phyloP scores from a whole-genome alignment of 2,329 filamentous ascomycete species.

The Curvularia eragrostidis region DNA sequence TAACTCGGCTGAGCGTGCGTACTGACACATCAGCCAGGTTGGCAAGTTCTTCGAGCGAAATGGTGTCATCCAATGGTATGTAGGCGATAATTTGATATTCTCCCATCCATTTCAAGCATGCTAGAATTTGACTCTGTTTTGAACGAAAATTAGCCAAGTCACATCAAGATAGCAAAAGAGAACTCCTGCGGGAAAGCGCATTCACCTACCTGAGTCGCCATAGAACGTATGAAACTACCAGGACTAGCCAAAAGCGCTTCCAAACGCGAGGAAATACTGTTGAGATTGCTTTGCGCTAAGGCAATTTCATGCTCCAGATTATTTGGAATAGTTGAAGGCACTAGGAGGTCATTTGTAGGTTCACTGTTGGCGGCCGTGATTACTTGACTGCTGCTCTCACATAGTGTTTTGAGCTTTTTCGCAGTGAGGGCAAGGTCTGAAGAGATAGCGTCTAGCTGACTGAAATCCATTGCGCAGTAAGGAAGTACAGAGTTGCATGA shows the following conservation, averaged over 20 bases:
- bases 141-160: not conserved
- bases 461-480: conserved; percentile 3
- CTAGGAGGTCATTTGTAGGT: not conserved
- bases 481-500: not conserved
- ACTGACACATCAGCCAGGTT: conserved; percentile 52
- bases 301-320: conserved; percentile 5
- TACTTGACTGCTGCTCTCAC: not conserved
- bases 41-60: conserved; percentile 52
- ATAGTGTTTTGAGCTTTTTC: conserved; percentile 4
- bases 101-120: conserved; percentile 54
- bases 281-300: conserved; percentile 4
- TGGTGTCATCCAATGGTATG: conserved; percentile 51
- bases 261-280: conserved; percentile 5
- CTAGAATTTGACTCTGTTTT: conserved; percentile 40
- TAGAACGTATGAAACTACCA: conserved; percentile 7
- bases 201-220: conserved; percentile 8
- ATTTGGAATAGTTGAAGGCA: not conserved
- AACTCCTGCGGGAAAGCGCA: not conserved
- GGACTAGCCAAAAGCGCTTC: conserved; percentile 6
- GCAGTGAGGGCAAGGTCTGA: conserved; percentile 8
- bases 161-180: not conserved
- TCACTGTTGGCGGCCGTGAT: not conserved
- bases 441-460: conserved; percentile 5
- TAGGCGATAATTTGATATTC: conserved; percentile 56
- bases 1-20: conserved; percentile 45